phyloP scores from a whole-genome alignment of 352 stramenopile species.

The Thalassiosira ordinaria region DNA sequence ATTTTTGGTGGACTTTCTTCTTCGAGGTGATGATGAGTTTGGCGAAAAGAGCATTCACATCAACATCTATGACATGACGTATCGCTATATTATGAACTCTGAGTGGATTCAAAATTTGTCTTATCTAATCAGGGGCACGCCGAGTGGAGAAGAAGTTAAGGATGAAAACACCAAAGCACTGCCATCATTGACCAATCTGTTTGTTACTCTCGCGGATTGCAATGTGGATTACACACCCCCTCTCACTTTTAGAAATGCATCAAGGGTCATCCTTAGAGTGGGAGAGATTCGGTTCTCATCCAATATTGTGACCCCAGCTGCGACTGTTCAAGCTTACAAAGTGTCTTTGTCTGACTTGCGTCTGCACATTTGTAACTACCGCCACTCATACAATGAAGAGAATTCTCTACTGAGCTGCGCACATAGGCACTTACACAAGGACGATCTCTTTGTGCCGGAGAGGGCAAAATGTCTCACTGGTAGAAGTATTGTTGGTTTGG shows the following conservation, averaged over 20 bases:
- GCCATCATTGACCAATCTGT: constrained; percentile 55
- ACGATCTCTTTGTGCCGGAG: constrained; percentile 38
- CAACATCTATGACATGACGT: constrained; percentile 79
- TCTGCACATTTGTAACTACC: constrained; percentile 63
- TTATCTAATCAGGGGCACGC: constrained; percentile 45
- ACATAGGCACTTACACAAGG: constrained; percentile 39
- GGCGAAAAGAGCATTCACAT: constrained; percentile 63
- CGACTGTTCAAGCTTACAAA: constrained; percentile 60
- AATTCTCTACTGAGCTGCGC: constrained; percentile 60
- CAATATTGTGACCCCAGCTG: constrained; percentile 68
- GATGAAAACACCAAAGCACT: constrained; percentile 7
- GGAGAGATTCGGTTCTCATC: constrained; percentile 72
- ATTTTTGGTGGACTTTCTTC: constrained; percentile 67
- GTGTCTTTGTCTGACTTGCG: constrained; percentile 70
- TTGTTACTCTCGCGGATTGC: constrained; percentile 71
- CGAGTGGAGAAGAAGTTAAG: background rate
- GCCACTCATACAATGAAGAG: constrained; percentile 66
- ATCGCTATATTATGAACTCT: constrained; percentile 69
- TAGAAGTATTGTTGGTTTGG: constrained; percentile 38
- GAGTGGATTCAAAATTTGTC: constrained; percentile 57
- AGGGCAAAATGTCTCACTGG: constrained; percentile 15
- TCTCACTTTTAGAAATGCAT: constrained; percentile 54
- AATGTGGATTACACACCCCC: constrained; percentile 78
- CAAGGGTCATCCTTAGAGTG: constrained; percentile 67
- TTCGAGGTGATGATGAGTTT: constrained; percentile 42